phyloP scores from a whole-genome alignment of 768 basidiomycete species.

The Agrocybe chaxingu region DNA sequence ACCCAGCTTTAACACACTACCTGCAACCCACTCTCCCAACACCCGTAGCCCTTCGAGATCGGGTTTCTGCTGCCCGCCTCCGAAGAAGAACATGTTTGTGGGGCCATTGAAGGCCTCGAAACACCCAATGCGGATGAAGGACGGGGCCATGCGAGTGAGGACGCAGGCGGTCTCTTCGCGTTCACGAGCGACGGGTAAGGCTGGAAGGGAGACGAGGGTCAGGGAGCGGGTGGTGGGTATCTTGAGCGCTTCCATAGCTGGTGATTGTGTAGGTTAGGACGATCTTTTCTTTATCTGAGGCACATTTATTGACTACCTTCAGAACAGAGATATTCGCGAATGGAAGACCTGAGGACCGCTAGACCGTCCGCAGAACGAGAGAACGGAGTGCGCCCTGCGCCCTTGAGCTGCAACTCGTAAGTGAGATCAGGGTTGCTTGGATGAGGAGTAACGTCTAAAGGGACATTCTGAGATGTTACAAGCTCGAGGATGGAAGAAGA shows the following conservation, averaged over 20 bases:
- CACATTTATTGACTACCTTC: slow-evolving; percentile 54
- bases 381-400: slow-evolving; percentile 92
- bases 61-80: slow-evolving; percentile 72
- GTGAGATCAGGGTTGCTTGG: slow-evolving; percentile 48
- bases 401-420: slow-evolving; percentile 93
- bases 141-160: slow-evolving; percentile 79
- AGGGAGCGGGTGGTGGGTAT: slow-evolving; percentile 91
- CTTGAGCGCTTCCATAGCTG: slow-evolving; percentile 63
- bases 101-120: slow-evolving; percentile 86
- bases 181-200: slow-evolving; percentile 76
- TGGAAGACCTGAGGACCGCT: slow-evolving; percentile 90
- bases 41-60: slow-evolving; percentile 73
- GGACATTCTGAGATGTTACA: slow-evolving; percentile 1
- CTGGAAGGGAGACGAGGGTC: slow-evolving; percentile 70
- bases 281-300: not conserved
- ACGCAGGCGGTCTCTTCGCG: slow-evolving; percentile 67
- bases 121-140: slow-evolving; percentile 88
- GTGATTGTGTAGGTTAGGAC: not conserved
- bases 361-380: slow-evolving; percentile 91
- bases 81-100: slow-evolving; percentile 59
- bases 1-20: slow-evolving; percentile 52
- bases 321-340: slow-evolving; percentile 90
- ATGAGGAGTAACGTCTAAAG: slow-evolving; percentile 73
- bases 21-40: slow-evolving; percentile 72
- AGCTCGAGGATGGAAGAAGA: slow-evolving; percentile 4